Evolutionary conservation across 352 stramenopile species (phyloP), one percentile per base, ranked within the genome.

Genomic region (Phytophthora macrochlamydospora): DNA sequence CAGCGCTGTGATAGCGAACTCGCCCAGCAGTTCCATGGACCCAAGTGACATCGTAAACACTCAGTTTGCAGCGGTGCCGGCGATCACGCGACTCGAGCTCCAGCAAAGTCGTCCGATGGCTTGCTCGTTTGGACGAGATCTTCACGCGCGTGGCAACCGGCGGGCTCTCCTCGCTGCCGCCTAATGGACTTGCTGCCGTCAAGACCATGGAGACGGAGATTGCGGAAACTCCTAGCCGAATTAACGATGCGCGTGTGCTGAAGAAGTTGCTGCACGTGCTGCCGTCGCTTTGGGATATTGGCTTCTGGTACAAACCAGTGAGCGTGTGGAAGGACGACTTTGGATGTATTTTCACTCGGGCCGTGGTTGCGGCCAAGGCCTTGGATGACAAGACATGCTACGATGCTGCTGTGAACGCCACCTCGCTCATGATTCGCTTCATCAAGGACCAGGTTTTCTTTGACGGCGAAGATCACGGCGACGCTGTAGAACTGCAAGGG

Each of bases 361-460:
- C 75, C 8, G 58, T 76, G 5, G 56, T 37, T n/a, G 33, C 58
- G 7, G 72, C 73, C 45, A 85, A 88, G 58, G 7, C 49, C 45
- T 14, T 48, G 5, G 12, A 44, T 0, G 44, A 52, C 45, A 14
- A 66, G 35, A 33, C 31, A 4, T 57, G 35, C 35, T 86, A 87
- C 33, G 65, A 78, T 31, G 56, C 65, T 1, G 73, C 81, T 31
- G 56, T 88, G 24, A 87, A 88, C 51, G 70, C 75, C 3, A 88
- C 81, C 12, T 71, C 81, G 56, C 75, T 75, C 2, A 74, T 85
- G 29, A 73, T 88, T 43, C 81, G 81, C 31, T 90, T 90, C 71
- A 90, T 75, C n/a, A 90, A 90, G 60, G 79, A 90, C 70, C 76
- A 71, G 14, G 73, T 85, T 33, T 90, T 90, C 38, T 40, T 71